A percentile compares a stretch with the other conserved stretches of the same genome.
Conservation (phyloP, 2,329 filamentous ascomycete genomes). For the Cytospora piceicola region DNA sequence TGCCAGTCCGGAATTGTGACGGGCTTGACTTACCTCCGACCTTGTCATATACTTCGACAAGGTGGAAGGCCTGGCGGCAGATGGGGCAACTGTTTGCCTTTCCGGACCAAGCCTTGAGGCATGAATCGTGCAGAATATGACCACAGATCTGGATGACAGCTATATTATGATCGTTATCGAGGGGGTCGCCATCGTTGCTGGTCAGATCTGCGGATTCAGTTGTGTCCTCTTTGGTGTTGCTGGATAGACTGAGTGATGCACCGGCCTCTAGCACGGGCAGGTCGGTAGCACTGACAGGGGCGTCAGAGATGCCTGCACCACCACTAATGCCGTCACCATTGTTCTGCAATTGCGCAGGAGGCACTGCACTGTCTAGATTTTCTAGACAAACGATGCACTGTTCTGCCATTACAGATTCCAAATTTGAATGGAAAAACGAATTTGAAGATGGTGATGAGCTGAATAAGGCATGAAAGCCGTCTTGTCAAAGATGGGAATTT, state of each 20-base stretch:
- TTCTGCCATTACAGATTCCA: conserved; percentile 56
- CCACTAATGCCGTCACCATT: conserved; percentile 31
- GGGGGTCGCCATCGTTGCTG: conserved; percentile 29
- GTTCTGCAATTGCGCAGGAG: conserved; percentile 34
- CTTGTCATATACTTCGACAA: conserved; percentile 80
- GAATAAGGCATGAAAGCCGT: conserved; percentile 53
- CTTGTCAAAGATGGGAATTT: conserved; percentile 20
- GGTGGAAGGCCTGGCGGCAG: conserved; percentile 88
- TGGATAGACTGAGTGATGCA: conserved; percentile 34
- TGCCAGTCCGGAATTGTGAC: not conserved
- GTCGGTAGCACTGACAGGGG: conserved; percentile 30
- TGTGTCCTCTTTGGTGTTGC: conserved; percentile 36
- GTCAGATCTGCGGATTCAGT: conserved; percentile 34
- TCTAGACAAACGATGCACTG: conserved; percentile 74
- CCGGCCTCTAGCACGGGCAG: conserved; percentile 32
- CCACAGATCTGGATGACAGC: conserved; percentile 75
- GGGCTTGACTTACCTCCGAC: conserved; percentile 69
- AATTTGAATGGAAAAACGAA: conserved; percentile 39
- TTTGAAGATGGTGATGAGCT: conserved; percentile 43
- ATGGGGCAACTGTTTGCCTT: conserved; percentile 98
- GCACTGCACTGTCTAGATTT: conserved; percentile 48
- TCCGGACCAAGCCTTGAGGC: conserved; percentile 91
- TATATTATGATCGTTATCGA: conserved; percentile 49
- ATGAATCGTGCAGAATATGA: conserved; percentile 90
- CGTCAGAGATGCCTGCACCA: conserved; percentile 25